Conservation (phyloP, 2,329 filamentous ascomycete species). For the Sphaceloma murrayae region DNA sequence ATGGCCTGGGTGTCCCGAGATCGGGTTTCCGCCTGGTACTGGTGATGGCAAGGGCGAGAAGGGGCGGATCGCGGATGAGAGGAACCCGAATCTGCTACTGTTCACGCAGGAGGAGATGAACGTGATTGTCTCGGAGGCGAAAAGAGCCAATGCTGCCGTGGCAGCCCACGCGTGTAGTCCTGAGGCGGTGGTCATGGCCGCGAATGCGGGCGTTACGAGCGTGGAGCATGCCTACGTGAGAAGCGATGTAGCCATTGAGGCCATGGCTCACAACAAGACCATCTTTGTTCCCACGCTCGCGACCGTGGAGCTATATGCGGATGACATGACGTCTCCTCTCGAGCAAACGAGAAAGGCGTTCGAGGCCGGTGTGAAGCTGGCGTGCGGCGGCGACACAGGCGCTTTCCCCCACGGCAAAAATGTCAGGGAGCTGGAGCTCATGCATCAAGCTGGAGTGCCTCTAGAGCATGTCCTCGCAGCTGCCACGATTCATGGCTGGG, state of each 20-base stretch:
- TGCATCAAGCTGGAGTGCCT: slow-evolving; percentile 43
- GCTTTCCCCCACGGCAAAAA: slow-evolving; percentile 46
- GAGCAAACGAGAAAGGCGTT: slow-evolving; percentile 37
- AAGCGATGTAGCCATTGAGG: slow-evolving; percentile 32
- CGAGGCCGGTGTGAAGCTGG: slow-evolving; percentile 41
- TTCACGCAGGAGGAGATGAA: slow-evolving; percentile 26
- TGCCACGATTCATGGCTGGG: slow-evolving; percentile 46
- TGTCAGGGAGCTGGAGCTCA: slow-evolving; percentile 45
- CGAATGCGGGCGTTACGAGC: slow-evolving; percentile 27
- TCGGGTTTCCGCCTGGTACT: slow-evolving; percentile 21
- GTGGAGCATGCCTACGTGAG: slow-evolving; percentile 27
- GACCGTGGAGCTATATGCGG: slow-evolving; percentile 33
- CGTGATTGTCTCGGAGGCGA: slow-evolving; percentile 26
- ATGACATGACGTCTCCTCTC: slow-evolving; percentile 20
- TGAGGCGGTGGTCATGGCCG: slow-evolving; percentile 27
- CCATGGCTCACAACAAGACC: slow-evolving; percentile 37
- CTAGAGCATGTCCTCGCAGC: slow-evolving; percentile 43
- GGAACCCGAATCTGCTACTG: slow-evolving; percentile 24
- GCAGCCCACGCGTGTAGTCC: slow-evolving; percentile 26
- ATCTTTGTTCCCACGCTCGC: slow-evolving; percentile 48
- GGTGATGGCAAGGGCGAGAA: background rate
- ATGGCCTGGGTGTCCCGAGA: slow-evolving; percentile 24
- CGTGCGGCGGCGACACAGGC: slow-evolving; percentile 47
- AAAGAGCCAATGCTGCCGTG: slow-evolving; percentile 23
- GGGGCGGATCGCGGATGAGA: slow-evolving; percentile 18